phyloP scores from a whole-genome alignment of 2,329 filamentous ascomycete species.

The Diaporthe batatas region DNA sequence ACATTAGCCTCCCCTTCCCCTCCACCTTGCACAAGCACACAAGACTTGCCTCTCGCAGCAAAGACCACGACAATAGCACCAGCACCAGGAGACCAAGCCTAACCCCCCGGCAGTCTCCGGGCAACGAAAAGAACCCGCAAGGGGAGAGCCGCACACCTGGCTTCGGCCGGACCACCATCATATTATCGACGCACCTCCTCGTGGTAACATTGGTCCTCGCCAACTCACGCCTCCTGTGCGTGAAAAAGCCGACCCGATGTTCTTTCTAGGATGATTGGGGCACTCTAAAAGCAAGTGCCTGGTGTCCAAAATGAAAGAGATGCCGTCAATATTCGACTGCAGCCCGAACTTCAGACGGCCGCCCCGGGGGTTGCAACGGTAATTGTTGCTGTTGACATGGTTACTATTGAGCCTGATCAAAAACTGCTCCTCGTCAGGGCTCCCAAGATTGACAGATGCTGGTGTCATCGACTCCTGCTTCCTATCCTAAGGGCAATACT shows the following conservation, averaged over 20 bases:
- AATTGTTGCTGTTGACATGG: constrained; percentile 77
- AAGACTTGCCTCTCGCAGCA: background rate
- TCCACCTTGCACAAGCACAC: background rate
- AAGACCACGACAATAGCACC: background rate
- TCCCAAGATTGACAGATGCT: constrained; percentile 66
- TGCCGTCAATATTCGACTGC: constrained; percentile 67
- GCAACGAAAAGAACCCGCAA: constrained; percentile 14
- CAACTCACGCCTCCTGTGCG: constrained; percentile 22
- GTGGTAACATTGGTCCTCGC: background rate
- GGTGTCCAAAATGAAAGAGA: constrained; percentile 71
- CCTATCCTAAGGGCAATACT: constrained; percentile 65
- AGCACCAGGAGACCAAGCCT: constrained; percentile 2
- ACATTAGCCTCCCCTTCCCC: background rate
- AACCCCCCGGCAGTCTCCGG: constrained; percentile 6
- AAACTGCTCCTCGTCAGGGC: constrained; percentile 66
- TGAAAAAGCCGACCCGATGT: background rate
- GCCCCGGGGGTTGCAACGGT: constrained; percentile 82
- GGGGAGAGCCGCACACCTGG: constrained; percentile 10
- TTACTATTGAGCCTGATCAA: constrained; percentile 66
- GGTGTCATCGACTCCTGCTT: constrained; percentile 81
- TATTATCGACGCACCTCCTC: constrained; percentile 19
- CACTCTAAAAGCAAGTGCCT: constrained; percentile 73
- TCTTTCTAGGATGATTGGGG: constrained; percentile 48
- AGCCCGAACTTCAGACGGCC: constrained; percentile 70
- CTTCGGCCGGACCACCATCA: background rate